Evolutionary conservation across 352 stramenopile genomes (phyloP).

Genomic region (Pythium dissotocum): DNA sequence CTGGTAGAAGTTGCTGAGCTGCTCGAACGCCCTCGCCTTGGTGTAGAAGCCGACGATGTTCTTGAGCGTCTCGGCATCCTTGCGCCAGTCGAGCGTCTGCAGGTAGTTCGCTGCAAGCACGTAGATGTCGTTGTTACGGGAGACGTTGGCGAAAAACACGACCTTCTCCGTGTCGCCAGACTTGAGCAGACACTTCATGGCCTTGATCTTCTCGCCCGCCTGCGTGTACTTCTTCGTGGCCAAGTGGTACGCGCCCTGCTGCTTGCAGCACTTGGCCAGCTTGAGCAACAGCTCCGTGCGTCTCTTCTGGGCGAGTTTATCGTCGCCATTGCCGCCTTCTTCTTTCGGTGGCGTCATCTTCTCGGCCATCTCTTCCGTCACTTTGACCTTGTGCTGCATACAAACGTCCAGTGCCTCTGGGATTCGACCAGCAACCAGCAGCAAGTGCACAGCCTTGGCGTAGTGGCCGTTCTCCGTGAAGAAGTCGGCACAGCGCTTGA

Average conservation of each 20-base stretch:
- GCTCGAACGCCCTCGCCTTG: slow-evolving; percentile 91
- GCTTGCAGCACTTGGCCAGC: slow-evolving; percentile 91
- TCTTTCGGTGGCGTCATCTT: slow-evolving; percentile 90
- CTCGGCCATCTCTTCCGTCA: slow-evolving; percentile 92
- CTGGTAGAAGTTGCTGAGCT: slow-evolving; percentile 92
- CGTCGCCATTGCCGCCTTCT: slow-evolving; percentile 34
- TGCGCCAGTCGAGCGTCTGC: slow-evolving; percentile 93
- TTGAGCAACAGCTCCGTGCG: slow-evolving; percentile 87
- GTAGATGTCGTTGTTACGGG: slow-evolving; percentile 93
- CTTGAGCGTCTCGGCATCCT: slow-evolving; percentile 90
- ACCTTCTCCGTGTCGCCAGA: slow-evolving; percentile 94
- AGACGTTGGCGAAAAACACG: slow-evolving; percentile 95
- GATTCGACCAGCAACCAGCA: slow-evolving; percentile 71
- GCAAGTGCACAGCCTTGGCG: slow-evolving; percentile 90
- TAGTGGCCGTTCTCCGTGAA: slow-evolving; percentile 91
- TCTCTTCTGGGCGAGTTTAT: slow-evolving; percentile 50
- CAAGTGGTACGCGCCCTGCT: slow-evolving; percentile 91
- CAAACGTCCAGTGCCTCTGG: slow-evolving; percentile 90
- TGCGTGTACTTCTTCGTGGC: slow-evolving; percentile 97
- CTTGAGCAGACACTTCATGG: slow-evolving; percentile 95
- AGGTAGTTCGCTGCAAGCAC: slow-evolving; percentile 95
- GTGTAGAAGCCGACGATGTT: slow-evolving; percentile 95
- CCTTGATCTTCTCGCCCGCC: slow-evolving; percentile 89
- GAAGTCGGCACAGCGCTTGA: slow-evolving; percentile 92
- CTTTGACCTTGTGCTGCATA: slow-evolving; percentile 86